Evolutionary conservation across 106 monocot genomes (phyloP), one percentile per base, ranked within the genome.

Genomic region (Vanilla planifolia): DNA sequence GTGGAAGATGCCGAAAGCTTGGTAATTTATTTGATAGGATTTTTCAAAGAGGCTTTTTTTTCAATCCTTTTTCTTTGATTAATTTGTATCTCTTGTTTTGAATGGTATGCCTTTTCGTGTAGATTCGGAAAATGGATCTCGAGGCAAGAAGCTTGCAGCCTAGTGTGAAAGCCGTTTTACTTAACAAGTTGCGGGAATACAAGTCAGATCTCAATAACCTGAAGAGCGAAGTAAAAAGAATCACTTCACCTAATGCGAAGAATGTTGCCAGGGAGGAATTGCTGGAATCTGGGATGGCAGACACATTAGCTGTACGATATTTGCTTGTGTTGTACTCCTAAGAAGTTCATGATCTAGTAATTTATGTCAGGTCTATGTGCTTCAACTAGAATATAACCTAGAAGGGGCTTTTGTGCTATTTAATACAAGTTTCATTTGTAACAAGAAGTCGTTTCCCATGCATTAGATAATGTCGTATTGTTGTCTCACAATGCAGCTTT

Each of bases 61-160:
- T 11, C 23, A 28, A 5, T 6, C 14, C 9, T 59, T n/a, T 0
- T 14, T 37, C 14, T 36, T 13, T 29, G 19, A 14, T 62, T 52
- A 10, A 50, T 5, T 50, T 51, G 42, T 3, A 26, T 25, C 43
- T 7, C n/a, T 42, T 15, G 19, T 42, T 22, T n/a, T 41, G 20
- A 6, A 8, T 51, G 29, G 6, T 37, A 58, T 37, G n/a, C 3
- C 48, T 37, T 58, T 26, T 28, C 63, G 51, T 58, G n/a, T 71
- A 92, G 92, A 77, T 92, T 41, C 62, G 80, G 60, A 92, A 92
- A 62, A 92, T 92, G 92, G 92, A 92, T 51, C 75, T 92, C 8
- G 92, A 92, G 69, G 92, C 86, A 1, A 76, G 92, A 70, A 92
- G 80, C 52, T 69, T 80, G 43, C 92, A 86, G 61, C 83, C 86